phyloP scores from a whole-genome alignment of 2,329 filamentous ascomycete genomes.

The Oidium heveae region DNA sequence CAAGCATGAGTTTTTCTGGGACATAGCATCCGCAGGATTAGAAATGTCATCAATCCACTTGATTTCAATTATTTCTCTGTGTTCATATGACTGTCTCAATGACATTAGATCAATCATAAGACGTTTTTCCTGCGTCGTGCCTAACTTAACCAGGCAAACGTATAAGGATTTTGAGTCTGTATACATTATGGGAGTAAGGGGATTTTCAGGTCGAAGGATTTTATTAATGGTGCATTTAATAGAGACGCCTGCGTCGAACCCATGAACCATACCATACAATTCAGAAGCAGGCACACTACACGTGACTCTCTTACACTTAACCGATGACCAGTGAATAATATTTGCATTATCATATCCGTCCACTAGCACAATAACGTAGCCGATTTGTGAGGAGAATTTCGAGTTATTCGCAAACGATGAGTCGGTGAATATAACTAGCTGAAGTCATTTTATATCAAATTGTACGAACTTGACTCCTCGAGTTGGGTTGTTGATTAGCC shows the following conservation, averaged over 20 bases:
- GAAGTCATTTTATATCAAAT: neutral
- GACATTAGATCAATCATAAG: conserved; percentile 1
- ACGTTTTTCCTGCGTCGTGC: neutral
- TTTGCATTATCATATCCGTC: conserved; percentile 1
- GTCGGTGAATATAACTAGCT: conserved; percentile 1
- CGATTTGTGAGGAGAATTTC: conserved; percentile 1
- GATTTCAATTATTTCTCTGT: neutral
- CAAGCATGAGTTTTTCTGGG: conserved; percentile 2
- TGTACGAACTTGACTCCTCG: neutral
- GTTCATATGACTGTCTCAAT: neutral
- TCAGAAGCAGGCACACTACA: conserved; percentile 3
- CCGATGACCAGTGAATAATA: conserved; percentile 1
- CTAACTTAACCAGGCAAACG: conserved; percentile 1
- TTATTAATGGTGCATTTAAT: conserved; percentile 1
- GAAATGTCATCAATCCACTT: conserved; percentile 1
- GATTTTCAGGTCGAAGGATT: neutral
- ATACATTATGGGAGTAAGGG: neutral
- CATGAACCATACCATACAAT: conserved; percentile 2
- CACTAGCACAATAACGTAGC: neutral
- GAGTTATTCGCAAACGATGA: conserved; percentile 1
- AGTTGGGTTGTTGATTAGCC: neutral
- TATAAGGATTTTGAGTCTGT: conserved; percentile 1
- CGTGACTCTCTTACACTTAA: conserved; percentile 3
- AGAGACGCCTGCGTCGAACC: conserved; percentile 2
- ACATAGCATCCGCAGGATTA: conserved; percentile 4